Conservation (phyloP, 371 early-diverging fungal species). For the Saksenaea vasiformis region DNA sequence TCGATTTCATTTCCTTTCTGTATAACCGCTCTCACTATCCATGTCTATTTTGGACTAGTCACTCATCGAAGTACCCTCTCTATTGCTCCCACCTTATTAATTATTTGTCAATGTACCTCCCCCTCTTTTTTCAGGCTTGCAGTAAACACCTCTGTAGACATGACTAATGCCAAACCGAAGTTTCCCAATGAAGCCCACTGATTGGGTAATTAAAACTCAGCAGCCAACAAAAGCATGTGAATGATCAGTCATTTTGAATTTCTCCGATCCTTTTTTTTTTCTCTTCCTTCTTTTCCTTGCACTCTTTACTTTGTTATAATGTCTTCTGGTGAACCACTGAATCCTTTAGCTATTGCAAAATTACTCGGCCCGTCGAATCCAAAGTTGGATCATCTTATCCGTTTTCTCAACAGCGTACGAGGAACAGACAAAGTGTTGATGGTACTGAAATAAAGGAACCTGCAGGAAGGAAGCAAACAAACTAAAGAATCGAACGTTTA, state of each 20-base stretch:
- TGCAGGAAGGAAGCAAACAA: background rate
- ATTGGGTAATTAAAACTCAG: too few relatives aligned
- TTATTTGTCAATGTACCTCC: too few relatives aligned
- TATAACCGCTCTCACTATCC: too few relatives aligned
- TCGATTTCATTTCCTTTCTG: too few relatives aligned
- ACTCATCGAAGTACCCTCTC: too few relatives aligned
- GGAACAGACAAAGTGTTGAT: conserved; percentile 95
- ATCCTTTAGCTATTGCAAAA: conserved; percentile 49
- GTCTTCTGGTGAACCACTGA: conserved; percentile 15
- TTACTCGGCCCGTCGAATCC: conserved; percentile 54
- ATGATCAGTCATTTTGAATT: background rate
- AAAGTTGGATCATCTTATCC: conserved; percentile 70
- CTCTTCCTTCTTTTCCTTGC: background rate
- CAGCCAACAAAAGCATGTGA: background rate
- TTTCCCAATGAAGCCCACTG: too few relatives aligned
- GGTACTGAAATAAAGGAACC: conserved; percentile 56
- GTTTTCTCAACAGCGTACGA: conserved; percentile 73
- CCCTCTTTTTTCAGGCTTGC: too few relatives aligned
- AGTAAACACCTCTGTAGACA: too few relatives aligned
- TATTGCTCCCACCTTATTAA: too few relatives aligned
- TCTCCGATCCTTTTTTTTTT: background rate
- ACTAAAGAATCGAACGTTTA: conserved; percentile 22
- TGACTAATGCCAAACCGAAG: too few relatives aligned
- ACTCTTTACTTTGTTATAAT: background rate
- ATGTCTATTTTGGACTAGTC: too few relatives aligned